Percentiles rank a stretch among this genome's conserved stretches.
phyloP scores from a whole-genome alignment of 768 basidiomycete genomes.

The Boletus bicolor region DNA sequence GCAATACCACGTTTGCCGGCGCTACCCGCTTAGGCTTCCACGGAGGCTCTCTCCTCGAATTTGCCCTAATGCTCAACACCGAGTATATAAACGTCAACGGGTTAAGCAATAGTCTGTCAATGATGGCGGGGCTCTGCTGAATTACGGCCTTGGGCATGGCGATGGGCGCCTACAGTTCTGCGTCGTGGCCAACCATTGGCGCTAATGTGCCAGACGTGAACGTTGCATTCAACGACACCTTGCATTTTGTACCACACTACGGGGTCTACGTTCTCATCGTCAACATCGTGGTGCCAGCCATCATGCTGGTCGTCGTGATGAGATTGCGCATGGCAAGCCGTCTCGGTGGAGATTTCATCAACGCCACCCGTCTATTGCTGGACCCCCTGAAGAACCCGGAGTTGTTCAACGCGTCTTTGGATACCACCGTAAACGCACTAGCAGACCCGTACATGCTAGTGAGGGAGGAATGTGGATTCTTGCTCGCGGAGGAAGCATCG shows the following conservation, averaged over 20 bases:
- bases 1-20: background rate
- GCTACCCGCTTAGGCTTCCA: too few relatives aligned
- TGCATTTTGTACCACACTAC: background rate
- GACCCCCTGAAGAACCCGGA: background rate
- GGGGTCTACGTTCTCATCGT: slow-evolving; percentile 1
- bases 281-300: background rate
- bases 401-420: slow-evolving; percentile 4
- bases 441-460: slow-evolving; percentile 2
- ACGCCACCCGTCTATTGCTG: background rate
- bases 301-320: slow-evolving; percentile 1
- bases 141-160: background rate
- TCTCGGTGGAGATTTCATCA: slow-evolving; percentile 2
- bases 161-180: background rate
- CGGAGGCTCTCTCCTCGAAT: background rate
- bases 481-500: background rate
- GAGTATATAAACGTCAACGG: background rate
- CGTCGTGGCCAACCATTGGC: background rate
- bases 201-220: too few relatives aligned
- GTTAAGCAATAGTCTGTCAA: too few relatives aligned
- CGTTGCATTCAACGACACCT: background rate
- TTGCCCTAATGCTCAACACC: background rate
- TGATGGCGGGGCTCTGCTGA: background rate
- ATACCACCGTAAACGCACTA: background rate
- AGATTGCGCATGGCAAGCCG: background rate
- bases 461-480: background rate